Base-by-base conservation (phyloP, 2,329 filamentous ascomycete species). In the Verticillium klebahnii region DNA sequence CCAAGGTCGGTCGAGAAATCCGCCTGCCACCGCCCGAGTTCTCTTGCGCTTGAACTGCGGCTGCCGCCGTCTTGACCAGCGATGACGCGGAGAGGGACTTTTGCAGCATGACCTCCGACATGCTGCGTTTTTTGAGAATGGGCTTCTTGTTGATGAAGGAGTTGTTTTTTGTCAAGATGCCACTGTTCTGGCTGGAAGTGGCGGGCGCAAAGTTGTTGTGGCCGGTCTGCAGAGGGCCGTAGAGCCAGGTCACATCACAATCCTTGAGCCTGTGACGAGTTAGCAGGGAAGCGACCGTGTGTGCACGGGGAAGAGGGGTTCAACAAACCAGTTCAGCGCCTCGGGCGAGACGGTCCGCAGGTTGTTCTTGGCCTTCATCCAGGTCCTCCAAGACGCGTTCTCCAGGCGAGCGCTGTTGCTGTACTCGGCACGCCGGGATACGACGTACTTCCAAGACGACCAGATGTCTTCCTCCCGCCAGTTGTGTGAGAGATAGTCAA, bases 391-490 rank as follows among this genome's bases (percentile, higher is more conserved):
- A 0, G 93, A 97, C 3, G 95, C 95, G 75, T 99, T 98, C 75
- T 98, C 95, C 34, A 98, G 77, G 58, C 95, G 84, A 37, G 88
- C 89, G 39, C 90, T 86, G 73, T 97, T 94, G 68, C 86, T 88
- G 67, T 96, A 96, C 60, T 91, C 85, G 63, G 87, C 87, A 69
- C 89, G 84, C 69, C 92, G 90, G 32, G 90, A 89, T 17, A 93
- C 88, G 68, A 98, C 92, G 72, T 96, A 95, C 72, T 93, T 89
- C 95, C 95, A 98, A 1, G 94, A 97, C 6, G 91, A 89, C 93
- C 93, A 98, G 31, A 98, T 96, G 75, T 99, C 94, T 74, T 98
- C 93, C 75, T 97, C 93, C 65, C 85, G 87, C 92, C 94, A 97
- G 64, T 94, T 87, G 72, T 98, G 91, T 19, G 93, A 96, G 56